These are phyloP conservation scores for Fusarium sp. DNA, from an alignment of 2,329 filamentous ascomycete genomes.

Conservation along the genomic window DNA sequence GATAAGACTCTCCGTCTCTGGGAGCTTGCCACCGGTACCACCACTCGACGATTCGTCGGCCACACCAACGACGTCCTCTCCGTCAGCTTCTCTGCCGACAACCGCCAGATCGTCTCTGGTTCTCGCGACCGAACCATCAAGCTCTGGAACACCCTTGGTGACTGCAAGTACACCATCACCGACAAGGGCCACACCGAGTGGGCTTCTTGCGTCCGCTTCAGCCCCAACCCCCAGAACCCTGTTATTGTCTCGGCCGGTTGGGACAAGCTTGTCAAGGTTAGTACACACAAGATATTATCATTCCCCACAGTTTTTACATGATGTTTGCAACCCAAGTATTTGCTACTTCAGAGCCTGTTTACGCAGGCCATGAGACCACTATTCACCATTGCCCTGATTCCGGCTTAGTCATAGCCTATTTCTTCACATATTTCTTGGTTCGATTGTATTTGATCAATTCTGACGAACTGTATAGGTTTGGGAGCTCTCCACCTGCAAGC, in stretches of 20 bases:
- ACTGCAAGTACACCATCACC: conserved; percentile 99
- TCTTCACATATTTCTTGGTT: conserved; percentile 6
- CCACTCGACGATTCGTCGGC: conserved; percentile 97
- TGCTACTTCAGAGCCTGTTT: conserved; percentile 99
- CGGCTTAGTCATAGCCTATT: conserved; percentile 31
- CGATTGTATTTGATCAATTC: conserved; percentile 5
- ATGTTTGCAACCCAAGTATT: conserved; percentile 98
- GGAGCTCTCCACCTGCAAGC: conserved; percentile 99
- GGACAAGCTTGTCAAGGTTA: conserved; percentile 99
- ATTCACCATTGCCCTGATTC: conserved; percentile 89
- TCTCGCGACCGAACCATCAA: conserved; percentile 99
- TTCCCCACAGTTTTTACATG: conserved; percentile 66
- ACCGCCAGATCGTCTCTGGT: conserved; percentile 99
- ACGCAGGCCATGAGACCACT: conserved; percentile 92
- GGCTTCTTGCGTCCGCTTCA: conserved; percentile 99
- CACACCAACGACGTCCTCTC: conserved; percentile 99
- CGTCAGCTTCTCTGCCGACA: conserved; percentile 99
- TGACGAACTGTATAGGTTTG: conserved; percentile 77
- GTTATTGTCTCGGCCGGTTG: conserved; percentile 98
- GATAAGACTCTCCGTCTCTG: conserved; percentile 99
- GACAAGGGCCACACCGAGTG: conserved; percentile 99
- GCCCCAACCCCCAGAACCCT: conserved; percentile 99
- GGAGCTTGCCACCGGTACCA: conserved; percentile 97
- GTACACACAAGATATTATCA: conserved; percentile 54
- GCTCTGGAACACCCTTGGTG: conserved; percentile 99